Conservation (phyloP, 106 monocot genomes). For the Cymbidium sinense region DNA sequence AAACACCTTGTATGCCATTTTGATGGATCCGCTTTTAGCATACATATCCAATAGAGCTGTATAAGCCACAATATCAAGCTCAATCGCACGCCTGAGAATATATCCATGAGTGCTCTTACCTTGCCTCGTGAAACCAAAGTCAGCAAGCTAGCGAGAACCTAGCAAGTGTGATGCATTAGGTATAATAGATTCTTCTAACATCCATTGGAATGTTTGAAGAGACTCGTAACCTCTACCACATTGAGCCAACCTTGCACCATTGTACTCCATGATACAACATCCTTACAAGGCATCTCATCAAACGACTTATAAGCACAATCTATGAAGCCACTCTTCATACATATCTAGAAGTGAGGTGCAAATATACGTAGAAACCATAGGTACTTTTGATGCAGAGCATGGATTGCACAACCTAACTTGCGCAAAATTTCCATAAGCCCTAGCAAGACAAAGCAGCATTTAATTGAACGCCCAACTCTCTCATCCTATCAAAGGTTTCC, state of each 20-base stretch:
- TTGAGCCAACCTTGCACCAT: constrained; percentile 31
- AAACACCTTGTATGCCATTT: too few relatives aligned
- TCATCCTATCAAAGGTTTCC: too few relatives aligned
- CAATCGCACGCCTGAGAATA: constrained; percentile 11
- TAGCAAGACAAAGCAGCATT: constrained; percentile 18
- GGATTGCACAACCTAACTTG: constrained; percentile 27
- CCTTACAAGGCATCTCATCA: too few relatives aligned
- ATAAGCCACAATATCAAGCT: too few relatives aligned
- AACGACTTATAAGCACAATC: too few relatives aligned
- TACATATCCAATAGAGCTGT: too few relatives aligned
- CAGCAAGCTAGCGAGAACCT: constrained; percentile 37
- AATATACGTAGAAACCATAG: constrained; percentile 25
- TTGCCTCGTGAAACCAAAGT: constrained; percentile 19
- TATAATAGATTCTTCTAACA: too few relatives aligned
- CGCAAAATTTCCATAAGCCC: constrained; percentile 26
- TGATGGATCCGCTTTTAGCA: too few relatives aligned
- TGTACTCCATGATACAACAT: too few relatives aligned
- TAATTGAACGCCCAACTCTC: constrained; percentile 6
- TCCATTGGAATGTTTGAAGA: constrained; percentile 9
- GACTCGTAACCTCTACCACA: constrained; percentile 24
- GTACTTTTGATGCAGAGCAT: constrained; percentile 36
- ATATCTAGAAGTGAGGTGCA: constrained; percentile 40
- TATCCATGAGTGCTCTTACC: constrained; percentile 31
- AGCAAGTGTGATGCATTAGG: constrained; percentile 36
- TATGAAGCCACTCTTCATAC: constrained; percentile 31